Percentiles rank a stretch among this genome's conserved stretches.
Evolutionary conservation across 2,329 filamentous ascomycete genomes (phyloP).

Genomic region (Neodidymelliopsis sp.): DNA sequence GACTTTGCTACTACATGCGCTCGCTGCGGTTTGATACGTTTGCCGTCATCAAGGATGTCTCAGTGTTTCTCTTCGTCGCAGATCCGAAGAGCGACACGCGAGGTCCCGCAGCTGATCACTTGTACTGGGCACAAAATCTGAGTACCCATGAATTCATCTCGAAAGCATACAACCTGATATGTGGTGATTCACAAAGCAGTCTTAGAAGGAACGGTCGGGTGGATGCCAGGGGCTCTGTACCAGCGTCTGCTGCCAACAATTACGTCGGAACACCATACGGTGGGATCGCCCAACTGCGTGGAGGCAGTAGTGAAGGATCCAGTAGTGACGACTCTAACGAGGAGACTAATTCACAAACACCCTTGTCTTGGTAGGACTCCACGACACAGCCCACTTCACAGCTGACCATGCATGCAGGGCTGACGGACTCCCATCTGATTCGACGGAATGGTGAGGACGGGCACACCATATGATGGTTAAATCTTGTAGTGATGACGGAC

Average conservation of each 20-base stretch:
- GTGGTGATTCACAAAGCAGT: background rate
- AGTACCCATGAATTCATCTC: background rate
- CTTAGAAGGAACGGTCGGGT: background rate
- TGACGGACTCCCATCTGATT: no score
- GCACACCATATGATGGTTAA: no score
- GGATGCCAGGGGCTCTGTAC: background rate
- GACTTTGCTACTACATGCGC: slow-evolving; percentile 45
- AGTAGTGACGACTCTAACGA: no score
- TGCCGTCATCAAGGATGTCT: slow-evolving; percentile 19
- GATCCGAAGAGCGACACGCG: slow-evolving; percentile 9
- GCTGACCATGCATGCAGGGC: no score
- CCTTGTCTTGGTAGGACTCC: no score
- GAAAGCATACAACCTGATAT: background rate
- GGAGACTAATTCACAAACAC: no score
- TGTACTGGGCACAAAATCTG: slow-evolving; percentile 34
- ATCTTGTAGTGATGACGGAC: no score
- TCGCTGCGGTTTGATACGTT: slow-evolving; percentile 33
- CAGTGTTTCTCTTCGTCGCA: slow-evolving; percentile 23
- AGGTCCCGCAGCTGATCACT: background rate
- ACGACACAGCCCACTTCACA: no score
- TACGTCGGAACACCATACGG: no score
- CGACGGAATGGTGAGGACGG: no score
- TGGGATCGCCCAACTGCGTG: no score
- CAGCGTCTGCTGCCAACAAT: background rate
- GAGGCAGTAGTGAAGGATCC: no score